These are phyloP conservation scores for Trichoderma pleuroti DNA, from an alignment of 2,329 filamentous ascomycete species.

Conservation along the genomic window DNA sequence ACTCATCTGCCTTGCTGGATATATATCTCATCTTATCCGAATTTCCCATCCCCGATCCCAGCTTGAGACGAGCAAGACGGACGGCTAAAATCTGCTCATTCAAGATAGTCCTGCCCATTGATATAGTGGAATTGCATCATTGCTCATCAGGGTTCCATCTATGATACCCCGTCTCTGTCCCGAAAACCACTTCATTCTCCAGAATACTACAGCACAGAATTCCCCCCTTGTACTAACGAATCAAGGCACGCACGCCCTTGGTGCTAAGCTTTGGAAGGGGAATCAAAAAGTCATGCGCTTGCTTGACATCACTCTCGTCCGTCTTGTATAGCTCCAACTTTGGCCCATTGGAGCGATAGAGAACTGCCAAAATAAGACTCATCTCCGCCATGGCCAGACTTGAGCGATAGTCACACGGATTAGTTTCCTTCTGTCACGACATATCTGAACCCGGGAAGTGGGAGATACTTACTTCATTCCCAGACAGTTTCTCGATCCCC, in stretches of 20 bases:
- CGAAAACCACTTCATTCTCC: neutral
- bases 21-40: neutral
- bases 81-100: neutral
- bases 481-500: neutral
- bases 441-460: neutral
- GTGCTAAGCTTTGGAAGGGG: neutral
- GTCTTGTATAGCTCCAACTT: neutral
- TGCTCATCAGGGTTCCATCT: neutral
- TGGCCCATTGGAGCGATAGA: neutral
- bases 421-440: neutral
- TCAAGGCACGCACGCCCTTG: neutral
- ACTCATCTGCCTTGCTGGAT: neutral
- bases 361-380: neutral
- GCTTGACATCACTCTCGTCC: neutral
- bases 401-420: neutral
- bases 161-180: neutral
- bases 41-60: neutral
- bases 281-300: neutral
- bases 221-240: neutral
- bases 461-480: neutral
- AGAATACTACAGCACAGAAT: neutral
- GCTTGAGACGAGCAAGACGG: neutral
- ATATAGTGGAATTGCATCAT: neutral
- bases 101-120: neutral
- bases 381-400: slow-evolving; percentile 3